These are phyloP conservation scores for Xylaria venustula DNA, from an alignment of 495 filamentous ascomycete genomes.

Conservation along the genomic window DNA sequence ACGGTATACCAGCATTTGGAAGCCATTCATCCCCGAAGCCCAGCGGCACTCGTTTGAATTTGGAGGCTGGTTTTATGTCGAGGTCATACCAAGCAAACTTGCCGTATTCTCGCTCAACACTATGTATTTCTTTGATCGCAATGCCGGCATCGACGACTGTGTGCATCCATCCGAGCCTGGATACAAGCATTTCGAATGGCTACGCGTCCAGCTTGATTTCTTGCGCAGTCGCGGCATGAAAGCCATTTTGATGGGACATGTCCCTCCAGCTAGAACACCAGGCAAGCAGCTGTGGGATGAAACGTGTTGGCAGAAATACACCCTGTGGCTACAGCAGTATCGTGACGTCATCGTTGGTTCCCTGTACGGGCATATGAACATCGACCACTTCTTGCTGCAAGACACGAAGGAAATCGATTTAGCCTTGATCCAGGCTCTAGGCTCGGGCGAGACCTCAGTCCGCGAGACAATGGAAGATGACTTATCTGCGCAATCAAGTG, in stretches of 20 bases:
- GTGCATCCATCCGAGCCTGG: constrained; percentile 73
- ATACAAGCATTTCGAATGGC: constrained; percentile 94
- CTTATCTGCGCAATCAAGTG: constrained; percentile 61
- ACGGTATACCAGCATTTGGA: constrained; percentile 72
- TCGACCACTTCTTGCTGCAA: constrained; percentile 95
- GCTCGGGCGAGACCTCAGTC: constrained; percentile 25
- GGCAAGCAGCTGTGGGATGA: constrained; percentile 85
- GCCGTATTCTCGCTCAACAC: constrained; percentile 96
- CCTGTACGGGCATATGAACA: constrained; percentile 95
- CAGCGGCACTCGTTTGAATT: constrained; percentile 89
- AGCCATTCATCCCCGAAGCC: constrained; percentile 82
- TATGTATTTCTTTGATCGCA: constrained; percentile 91
- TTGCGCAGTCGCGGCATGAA: constrained; percentile 85
- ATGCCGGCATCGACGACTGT: constrained; percentile 90
- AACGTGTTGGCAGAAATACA: constrained; percentile 98
- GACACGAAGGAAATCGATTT: constrained; percentile 75
- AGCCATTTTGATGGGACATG: constrained; percentile 90
- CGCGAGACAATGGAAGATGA: constrained; percentile 50
- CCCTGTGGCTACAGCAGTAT: constrained; percentile 83
- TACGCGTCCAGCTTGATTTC: constrained; percentile 85
- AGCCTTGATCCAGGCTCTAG: constrained; percentile 41
- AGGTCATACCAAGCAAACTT: constrained; percentile 83
- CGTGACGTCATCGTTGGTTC: constrained; percentile 81
- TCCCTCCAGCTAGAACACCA: constrained; percentile 81
- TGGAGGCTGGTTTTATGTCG: constrained; percentile 91